A percentile compares a stretch with the other conserved stretches of the same genome.
These are phyloP conservation scores for Beauveria australis DNA, from an alignment of 2,329 filamentous ascomycete species.

Conservation along the genomic window DNA sequence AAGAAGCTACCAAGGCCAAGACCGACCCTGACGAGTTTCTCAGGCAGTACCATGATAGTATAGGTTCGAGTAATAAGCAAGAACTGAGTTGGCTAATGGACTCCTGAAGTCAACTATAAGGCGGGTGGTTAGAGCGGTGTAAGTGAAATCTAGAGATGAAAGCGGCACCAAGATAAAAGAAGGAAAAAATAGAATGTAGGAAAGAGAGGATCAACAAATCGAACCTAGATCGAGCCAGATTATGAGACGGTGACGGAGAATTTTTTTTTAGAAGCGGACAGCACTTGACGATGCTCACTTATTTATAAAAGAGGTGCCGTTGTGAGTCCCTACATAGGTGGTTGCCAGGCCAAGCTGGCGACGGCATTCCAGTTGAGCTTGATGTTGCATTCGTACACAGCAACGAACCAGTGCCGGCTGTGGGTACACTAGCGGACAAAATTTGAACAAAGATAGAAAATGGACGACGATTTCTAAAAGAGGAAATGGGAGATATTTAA, in stretches of 20 bases:
- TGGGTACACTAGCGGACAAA: not conserved
- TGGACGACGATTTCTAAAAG: not conserved
- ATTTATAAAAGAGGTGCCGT: constrained; percentile 17
- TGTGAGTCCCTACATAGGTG: not conserved
- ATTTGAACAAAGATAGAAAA: not conserved
- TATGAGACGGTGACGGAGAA: not conserved
- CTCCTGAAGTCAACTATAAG: too few relatives aligned
- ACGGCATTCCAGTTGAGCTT: constrained; percentile 24
- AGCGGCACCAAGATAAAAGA: not conserved
- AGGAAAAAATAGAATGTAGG: not conserved
- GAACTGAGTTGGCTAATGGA: not conserved
- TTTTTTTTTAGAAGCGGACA: not conserved
- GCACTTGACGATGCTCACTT: not conserved
- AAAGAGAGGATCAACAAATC: not conserved
- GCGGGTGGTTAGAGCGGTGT: too few relatives aligned
- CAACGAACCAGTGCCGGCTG: not conserved
- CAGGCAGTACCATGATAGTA: constrained; percentile 15
- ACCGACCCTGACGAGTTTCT: constrained; percentile 12
- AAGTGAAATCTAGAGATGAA: not conserved
- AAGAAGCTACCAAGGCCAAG: constrained; percentile 9
- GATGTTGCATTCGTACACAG: not conserved
- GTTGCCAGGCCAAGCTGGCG: constrained; percentile 20
- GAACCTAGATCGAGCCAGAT: not conserved
- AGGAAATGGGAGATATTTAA: not conserved
- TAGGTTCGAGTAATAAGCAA: constrained; percentile 10